A percentile compares a stretch with the other conserved stretches of the same genome.
These are phyloP conservation scores for Stipa capillata DNA, from an alignment of 176 grass and related monocot species.

Conservation along the genomic window DNA sequence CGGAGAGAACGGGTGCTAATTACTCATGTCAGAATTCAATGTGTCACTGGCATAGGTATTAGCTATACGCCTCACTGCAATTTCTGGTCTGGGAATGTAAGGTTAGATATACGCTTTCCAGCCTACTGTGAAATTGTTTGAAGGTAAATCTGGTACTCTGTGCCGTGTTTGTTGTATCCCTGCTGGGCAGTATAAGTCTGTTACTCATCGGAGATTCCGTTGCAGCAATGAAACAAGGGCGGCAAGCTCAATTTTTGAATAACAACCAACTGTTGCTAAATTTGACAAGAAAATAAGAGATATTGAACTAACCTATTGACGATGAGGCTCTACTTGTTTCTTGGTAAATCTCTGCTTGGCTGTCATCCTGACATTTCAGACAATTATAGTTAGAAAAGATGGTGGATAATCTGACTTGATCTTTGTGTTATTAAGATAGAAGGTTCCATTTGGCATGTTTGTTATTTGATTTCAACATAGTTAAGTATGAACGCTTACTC, in stretches of 20 bases:
- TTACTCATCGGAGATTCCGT: neutral
- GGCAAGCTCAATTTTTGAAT: neutral
- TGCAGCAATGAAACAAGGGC: neutral
- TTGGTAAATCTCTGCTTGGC: neutral
- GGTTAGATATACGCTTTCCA: conserved; percentile 1
- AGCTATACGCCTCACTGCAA: conserved; percentile 2
- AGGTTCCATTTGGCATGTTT: too few relatives aligned
- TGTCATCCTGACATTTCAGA: neutral
- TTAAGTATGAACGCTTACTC: neutral
- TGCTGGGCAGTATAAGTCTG: neutral
- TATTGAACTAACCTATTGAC: neutral
- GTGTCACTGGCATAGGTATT: conserved; percentile 64
- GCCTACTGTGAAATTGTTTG: neutral
- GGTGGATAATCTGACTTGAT: neutral
- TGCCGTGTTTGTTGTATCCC: neutral
- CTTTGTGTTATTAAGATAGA: too few relatives aligned
- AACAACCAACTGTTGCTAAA: neutral
- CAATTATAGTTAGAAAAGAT: neutral
- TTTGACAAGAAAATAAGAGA: neutral
- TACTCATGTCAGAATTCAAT: conserved; percentile 22
- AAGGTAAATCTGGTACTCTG: neutral
- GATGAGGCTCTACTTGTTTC: neutral
- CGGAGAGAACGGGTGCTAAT: conserved; percentile 28
- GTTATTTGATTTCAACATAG: neutral
- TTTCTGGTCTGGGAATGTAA: neutral